phyloP scores from a whole-genome alignment of 495 filamentous ascomycete genomes.

The Penicillium goetzii region DNA sequence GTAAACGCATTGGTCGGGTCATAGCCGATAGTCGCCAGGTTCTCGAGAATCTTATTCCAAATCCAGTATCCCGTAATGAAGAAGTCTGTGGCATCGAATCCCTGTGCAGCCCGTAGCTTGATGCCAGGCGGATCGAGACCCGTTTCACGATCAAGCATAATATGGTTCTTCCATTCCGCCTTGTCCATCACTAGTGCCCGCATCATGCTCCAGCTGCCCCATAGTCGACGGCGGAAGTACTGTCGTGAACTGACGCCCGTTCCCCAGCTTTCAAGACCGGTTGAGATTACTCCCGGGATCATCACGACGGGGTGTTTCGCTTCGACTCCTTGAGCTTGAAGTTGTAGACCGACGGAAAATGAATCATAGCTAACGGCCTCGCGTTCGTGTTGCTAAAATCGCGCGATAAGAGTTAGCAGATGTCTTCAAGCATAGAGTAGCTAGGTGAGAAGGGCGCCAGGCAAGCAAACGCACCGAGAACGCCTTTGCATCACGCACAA shows the following conservation, averaged over 20 bases:
- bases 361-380: conserved; percentile 90
- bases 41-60: conserved; percentile 98
- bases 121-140: conserved; percentile 91
- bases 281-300: conserved; percentile 97
- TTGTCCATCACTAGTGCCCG: conserved; percentile 89
- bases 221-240: conserved; percentile 91
- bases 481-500: conserved; percentile 81
- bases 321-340: conserved; percentile 77
- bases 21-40: conserved; percentile 92
- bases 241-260: conserved; percentile 77
- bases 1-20: conserved; percentile 95
- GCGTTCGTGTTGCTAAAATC: conserved; percentile 71
- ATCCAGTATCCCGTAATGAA: conserved; percentile 89
- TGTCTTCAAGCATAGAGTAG: conserved; percentile 7
- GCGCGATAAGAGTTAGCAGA: conserved; percentile 12
- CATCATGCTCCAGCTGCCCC: conserved; percentile 99
- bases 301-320: conserved; percentile 91
- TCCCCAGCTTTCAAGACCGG: conserved; percentile 95
- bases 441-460: background rate
- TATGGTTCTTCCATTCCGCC: conserved; percentile 89
- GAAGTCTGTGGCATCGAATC: conserved; percentile 98
- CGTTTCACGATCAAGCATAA: conserved; percentile 92
- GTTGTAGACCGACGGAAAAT: conserved; percentile 84
- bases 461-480: conserved; percentile 60
- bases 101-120: conserved; percentile 92